Base-by-base conservation (phyloP, 768 basidiomycete genomes). In the Suillus weaverae region DNA sequence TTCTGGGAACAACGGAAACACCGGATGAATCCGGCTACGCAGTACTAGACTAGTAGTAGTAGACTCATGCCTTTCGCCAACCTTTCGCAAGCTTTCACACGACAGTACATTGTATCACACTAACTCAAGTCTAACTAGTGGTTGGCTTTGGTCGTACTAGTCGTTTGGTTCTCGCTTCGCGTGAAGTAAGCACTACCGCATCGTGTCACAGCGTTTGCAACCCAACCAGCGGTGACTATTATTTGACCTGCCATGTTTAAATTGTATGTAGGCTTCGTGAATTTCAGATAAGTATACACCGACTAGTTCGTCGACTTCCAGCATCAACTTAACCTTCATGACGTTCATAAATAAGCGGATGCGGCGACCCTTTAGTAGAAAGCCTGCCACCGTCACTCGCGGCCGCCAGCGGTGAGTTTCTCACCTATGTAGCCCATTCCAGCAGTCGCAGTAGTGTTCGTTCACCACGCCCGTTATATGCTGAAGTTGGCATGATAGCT, bases 21-120 rank as follows among this genome's bases (percentile, higher is more conserved):
- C 18, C 57, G 57, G 57, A 59, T 61, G 61, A 35, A 62, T 50
- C 53, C 60, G 61, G 60, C 26, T 26, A 26, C 26, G 26, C 26
- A 2, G 26, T 26, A 26, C 26, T 26, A 26, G 1, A 26, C 26
- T 26, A 26, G 26, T 26, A 26, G 26, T 26, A 26, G 26, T n/a
- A 11, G n/a, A n/a, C n/a, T 46, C n/a, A 5, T 22, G 44, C n/a
- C 44, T n/a, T n/a, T n/a, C n/a, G n/a, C n/a, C n/a, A n/a, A n/a
- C n/a, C 13, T 43, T 44, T n/a, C 18, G 9, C 14, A 18, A 8
- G 41, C 46, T 30, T 53, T 56, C 48, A 54, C 39, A 38, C 51
- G 39, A 18, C 51, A 36, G 33, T 13, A 48, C 16, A 4, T 13
- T 26, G 44, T n/a, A n/a, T n/a, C 7, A 50, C 26, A 10, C 26